Percentiles rank a stretch among this genome's conserved stretches.
Evolutionary conservation across 257 asterid species (phyloP).

Genomic region (Prunella vulgaris): DNA sequence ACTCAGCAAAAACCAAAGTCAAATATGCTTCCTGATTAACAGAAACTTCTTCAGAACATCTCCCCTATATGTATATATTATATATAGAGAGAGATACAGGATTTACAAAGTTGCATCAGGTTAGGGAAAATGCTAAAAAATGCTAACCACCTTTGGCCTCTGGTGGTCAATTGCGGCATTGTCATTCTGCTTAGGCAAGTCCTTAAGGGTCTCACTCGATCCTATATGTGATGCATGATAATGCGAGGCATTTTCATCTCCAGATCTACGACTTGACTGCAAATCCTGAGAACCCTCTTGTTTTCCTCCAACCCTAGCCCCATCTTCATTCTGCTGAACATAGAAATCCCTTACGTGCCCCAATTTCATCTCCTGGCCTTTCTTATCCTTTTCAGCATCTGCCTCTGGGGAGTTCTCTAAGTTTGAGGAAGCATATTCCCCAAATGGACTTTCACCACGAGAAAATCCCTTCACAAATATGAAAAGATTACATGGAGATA

Average conservation of each 20-base stretch:
- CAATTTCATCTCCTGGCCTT: constrained; percentile 55
- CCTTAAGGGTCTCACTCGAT: constrained; percentile 39
- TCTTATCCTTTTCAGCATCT: constrained; percentile 42
- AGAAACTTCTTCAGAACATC: background rate
- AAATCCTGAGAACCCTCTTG: constrained; percentile 52
- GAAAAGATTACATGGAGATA: background rate
- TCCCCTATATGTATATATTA: too few species aligned
- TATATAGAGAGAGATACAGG: too few species aligned
- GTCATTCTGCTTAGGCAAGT: constrained; percentile 37
- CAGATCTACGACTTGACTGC: constrained; percentile 43
- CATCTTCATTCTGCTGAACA: constrained; percentile 39
- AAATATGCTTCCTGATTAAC: background rate
- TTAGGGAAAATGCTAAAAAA: background rate
- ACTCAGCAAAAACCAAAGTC: constrained; percentile 14
- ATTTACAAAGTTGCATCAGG: background rate
- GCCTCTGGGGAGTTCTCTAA: constrained; percentile 59
- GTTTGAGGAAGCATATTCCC: constrained; percentile 65
- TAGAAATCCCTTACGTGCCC: constrained; percentile 45
- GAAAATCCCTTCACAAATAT: constrained; percentile 49
- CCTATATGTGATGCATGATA: constrained; percentile 37
- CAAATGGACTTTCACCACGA: constrained; percentile 64
- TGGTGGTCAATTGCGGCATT: constrained; percentile 47
- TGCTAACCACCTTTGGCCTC: constrained; percentile 52
- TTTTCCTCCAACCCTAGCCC: constrained; percentile 30
- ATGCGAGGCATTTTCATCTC: constrained; percentile 40